phyloP scores from a whole-genome alignment of 352 stramenopile species.

The Phytophthora pluvialis region DNA sequence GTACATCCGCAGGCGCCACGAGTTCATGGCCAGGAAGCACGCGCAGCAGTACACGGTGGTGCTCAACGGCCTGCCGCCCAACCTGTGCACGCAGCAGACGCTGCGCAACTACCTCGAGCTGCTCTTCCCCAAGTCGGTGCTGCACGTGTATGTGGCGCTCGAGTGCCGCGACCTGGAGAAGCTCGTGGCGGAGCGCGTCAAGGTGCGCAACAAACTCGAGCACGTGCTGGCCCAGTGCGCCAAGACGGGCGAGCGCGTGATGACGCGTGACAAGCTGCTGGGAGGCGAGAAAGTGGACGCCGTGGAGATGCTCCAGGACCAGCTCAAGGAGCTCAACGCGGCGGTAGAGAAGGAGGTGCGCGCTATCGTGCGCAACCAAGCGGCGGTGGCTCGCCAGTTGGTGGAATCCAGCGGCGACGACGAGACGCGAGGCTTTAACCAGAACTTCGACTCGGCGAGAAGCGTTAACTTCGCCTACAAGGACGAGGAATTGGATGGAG shows the following conservation, averaged over 20 bases:
- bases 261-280: slow-evolving; percentile 45
- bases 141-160: slow-evolving; percentile 76
- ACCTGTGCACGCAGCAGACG: slow-evolving; percentile 78
- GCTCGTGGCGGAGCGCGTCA: slow-evolving; percentile 68
- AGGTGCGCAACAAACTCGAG: slow-evolving; percentile 76
- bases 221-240: slow-evolving; percentile 65
- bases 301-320: slow-evolving; percentile 71
- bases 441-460: slow-evolving; percentile 32
- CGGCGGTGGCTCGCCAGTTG: slow-evolving; percentile 61
- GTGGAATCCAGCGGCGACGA: slow-evolving; percentile 54
- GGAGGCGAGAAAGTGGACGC: slow-evolving; percentile 67
- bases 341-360: slow-evolving; percentile 84
- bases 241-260: slow-evolving; percentile 64
- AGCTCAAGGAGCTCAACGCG: slow-evolving; percentile 75
- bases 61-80: slow-evolving; percentile 73
- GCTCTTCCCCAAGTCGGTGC: slow-evolving; percentile 73
- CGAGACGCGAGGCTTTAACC: slow-evolving; percentile 30
- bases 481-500: slow-evolving; percentile 43
- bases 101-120: slow-evolving; percentile 80
- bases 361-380: slow-evolving; percentile 69
- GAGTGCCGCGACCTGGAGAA: slow-evolving; percentile 81
- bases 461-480: slow-evolving; percentile 40
- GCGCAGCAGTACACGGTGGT: slow-evolving; percentile 84
- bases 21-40: slow-evolving; percentile 70
- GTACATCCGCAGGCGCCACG: slow-evolving; percentile 76